Percentiles rank a stretch among this genome's conserved stretches.
These are phyloP conservation scores for Beauveria medogensis DNA, from an alignment of 2,329 filamentous ascomycete species.

Conservation along the genomic window DNA sequence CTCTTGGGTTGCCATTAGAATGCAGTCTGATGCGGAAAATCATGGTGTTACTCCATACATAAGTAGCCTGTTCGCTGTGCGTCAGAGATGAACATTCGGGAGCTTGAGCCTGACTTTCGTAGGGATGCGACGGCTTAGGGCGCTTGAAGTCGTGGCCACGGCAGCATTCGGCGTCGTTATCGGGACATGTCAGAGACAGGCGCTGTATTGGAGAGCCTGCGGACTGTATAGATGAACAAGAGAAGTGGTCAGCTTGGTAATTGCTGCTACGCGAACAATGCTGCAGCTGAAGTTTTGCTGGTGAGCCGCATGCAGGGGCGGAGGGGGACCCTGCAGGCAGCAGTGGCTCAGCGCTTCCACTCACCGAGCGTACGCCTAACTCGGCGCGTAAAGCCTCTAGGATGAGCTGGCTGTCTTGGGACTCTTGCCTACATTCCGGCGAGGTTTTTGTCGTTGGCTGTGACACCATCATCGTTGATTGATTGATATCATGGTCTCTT, in stretches of 20 bases:
- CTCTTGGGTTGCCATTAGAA: background rate
- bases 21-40: background rate
- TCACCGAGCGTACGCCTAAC: conserved; percentile 32
- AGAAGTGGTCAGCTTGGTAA: background rate
- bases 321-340: background rate
- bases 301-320: background rate
- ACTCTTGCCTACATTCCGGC: conserved; percentile 16
- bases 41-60: background rate
- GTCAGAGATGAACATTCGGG: background rate
- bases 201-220: background rate
- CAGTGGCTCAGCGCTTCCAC: conserved; percentile 17
- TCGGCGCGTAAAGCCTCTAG: conserved; percentile 29
- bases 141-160: background rate
- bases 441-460: background rate
- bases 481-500: background rate
- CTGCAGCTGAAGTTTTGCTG: conserved; percentile 9
- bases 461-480: background rate
- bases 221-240: background rate
- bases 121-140: background rate
- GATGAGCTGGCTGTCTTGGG: conserved; percentile 38
- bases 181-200: background rate
- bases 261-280: background rate
- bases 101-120: background rate
- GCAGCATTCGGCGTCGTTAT: background rate
- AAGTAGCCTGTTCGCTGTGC: background rate